A percentile compares a stretch with the other conserved stretches of the same genome.
These are phyloP conservation scores for Emmonsia crescens DNA, from an alignment of 2,329 filamentous ascomycete genomes.

Conservation along the genomic window DNA sequence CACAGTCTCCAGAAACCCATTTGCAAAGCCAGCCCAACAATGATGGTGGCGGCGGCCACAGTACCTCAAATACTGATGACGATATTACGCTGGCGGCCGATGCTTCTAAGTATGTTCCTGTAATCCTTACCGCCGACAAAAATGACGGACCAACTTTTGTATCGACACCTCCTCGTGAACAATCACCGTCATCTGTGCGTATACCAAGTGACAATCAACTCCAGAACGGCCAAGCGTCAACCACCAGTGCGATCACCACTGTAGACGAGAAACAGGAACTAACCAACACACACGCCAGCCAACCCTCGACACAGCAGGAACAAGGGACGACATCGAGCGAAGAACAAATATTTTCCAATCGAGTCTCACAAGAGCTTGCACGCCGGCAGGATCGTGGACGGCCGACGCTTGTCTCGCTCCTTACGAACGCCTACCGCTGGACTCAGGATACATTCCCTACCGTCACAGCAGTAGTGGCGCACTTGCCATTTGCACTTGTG, in stretches of 20 bases:
- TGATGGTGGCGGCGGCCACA: background rate
- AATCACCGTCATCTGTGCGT: slow-evolving; percentile 10
- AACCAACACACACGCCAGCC: background rate
- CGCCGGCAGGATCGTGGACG: slow-evolving; percentile 12
- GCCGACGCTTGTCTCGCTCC: slow-evolving; percentile 45
- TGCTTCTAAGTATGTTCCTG: background rate
- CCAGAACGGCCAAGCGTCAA: slow-evolving; percentile 4
- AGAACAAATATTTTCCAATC: slow-evolving; percentile 9
- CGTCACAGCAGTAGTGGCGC: slow-evolving; percentile 51
- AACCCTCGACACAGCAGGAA: background rate
- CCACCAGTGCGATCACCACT: slow-evolving; percentile 10
- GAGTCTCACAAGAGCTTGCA: slow-evolving; percentile 3
- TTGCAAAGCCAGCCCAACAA: slow-evolving; percentile 4
- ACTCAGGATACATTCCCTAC: slow-evolving; percentile 61
- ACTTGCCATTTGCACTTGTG: slow-evolving; percentile 57
- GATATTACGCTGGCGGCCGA: slow-evolving; percentile 5
- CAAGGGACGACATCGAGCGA: slow-evolving; percentile 11
- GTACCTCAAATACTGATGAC: slow-evolving; percentile 8
- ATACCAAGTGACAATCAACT: slow-evolving; percentile 10
- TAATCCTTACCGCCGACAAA: slow-evolving; percentile 4
- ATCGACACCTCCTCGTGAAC: slow-evolving; percentile 5
- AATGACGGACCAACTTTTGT: background rate
- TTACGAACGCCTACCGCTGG: slow-evolving; percentile 43
- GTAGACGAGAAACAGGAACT: slow-evolving; percentile 12
- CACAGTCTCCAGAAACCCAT: slow-evolving; percentile 3